Evolutionary conservation across 164 flowering plant species (phyloP), one percentile per base, ranked within the genome.

Genomic region (Umbellularia californica): DNA sequence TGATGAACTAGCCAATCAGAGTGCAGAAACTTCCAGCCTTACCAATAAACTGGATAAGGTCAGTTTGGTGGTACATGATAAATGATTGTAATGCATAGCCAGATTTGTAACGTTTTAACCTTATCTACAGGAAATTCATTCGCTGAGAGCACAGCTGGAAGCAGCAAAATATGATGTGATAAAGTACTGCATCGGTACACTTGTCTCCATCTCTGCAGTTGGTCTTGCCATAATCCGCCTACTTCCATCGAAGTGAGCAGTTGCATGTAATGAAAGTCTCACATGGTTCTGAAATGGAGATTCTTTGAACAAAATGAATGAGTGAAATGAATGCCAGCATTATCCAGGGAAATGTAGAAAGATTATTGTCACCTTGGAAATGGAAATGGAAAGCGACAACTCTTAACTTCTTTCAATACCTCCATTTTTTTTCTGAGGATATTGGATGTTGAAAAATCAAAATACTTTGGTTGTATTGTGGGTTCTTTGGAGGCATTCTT

Each of bases 111-210:
- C 69, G 13, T 22, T 15, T 55, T 14, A 17, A 14, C 66, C 2
- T 70, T 52, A 20, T 79, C 23, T 69, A 41, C 85, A 90, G 92
- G 92, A 88, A 88, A 87, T 88, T 73, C 90, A 90, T 79, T 81
- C 82, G 25, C 63, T 88, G 64, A 81, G 87, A 77, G 91, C 91
- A 22, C 87, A 84, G 28, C 14, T 89, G 72, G 92, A 90, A 77
- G 90, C 89, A 20, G 87, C 91, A 64, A 90, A 90, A 76, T 86
- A 85, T 51, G 92, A 90, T 13, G 87, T 89, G 69, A 87, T 90
- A 55, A 89, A 88, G 69, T 88, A 89, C 75, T 90, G 94, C 82
- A 83, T 88, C 51, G 94, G 91, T 76, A 84, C 90, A n/a, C 82
- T 90, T 2, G 89, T 82, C 70, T 88, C 92, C n/a, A 79, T 89